Base-by-base conservation (phyloP, 176 grass and related monocot genomes). In the Poa annua region DNA sequence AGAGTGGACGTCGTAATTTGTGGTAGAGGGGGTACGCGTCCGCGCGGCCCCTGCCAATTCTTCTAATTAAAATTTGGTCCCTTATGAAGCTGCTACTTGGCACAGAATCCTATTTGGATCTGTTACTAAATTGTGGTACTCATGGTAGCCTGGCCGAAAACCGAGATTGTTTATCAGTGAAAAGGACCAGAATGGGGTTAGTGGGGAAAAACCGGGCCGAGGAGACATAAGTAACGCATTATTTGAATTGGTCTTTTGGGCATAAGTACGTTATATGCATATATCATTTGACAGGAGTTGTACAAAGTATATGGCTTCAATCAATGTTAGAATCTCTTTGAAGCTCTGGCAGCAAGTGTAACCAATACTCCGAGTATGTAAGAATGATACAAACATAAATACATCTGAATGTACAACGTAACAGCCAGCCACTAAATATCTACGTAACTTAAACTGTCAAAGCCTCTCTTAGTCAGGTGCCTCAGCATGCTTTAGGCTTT, bases 1-100 rank as follows among this genome's bases (percentile, higher is more conserved):
- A 86, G 90, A 88, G 51, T 86, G 86, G 83, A 76, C 35, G 61
- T 92, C 60, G 3, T 86, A 90, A 90, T 90, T 90, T 93, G 73
- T 93, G 81, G 0, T 2, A 71, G 57, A 41, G 80, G 90, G 86
- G 87, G 84, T 90, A 90, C 39, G 81, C 77, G 85, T 90, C 6
- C 78, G 91, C 88, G 81, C 78, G 81, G 50, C 78, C 74, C 78
- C 35, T 81, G 8, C 25, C 39, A 73, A 73, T 73, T 11, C 14
- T 15, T 0, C 15, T 1, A 71, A 48, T n/a, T 0, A 41, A 68
- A n/a, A 0, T 35, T 64, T 33, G 13, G 14, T 64, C 61, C 13
- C 13, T 13, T 1, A 2, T 29, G 29, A 29, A 29, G n/a, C 29
- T 29, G 29, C 29, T n/a, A n/a, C n/a, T n/a, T n/a, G n/a, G n/a